Conservation (phyloP, 2,329 filamentous ascomycete species). For the Domatiomyces globalis region DNA sequence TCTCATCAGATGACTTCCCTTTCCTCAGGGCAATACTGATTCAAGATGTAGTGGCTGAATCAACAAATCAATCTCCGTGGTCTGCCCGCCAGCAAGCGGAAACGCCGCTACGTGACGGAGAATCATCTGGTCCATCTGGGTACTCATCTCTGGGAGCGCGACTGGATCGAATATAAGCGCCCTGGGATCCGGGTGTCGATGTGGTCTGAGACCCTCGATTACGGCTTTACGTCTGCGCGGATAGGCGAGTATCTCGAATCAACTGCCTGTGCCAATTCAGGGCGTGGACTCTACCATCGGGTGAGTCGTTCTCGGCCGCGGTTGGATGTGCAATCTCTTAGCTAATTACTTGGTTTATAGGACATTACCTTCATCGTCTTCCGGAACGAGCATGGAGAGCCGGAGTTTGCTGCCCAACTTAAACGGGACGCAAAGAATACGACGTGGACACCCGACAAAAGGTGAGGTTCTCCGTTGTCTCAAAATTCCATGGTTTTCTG, state of each 20-base stretch:
- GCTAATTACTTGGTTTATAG: constrained; percentile 1
- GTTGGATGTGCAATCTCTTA: neutral
- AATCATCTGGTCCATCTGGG: too few species aligned
- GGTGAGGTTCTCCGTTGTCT: neutral
- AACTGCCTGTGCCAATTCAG: constrained; percentile 3
- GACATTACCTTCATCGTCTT: constrained; percentile 3
- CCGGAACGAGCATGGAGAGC: constrained; percentile 5
- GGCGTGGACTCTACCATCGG: constrained; percentile 3
- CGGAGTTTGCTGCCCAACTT: constrained; percentile 3
- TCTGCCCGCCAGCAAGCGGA: too few species aligned
- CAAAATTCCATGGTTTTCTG: too few species aligned
- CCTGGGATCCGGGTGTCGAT: constrained; percentile 3
- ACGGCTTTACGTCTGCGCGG: constrained; percentile 3
- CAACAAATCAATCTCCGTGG: too few species aligned
- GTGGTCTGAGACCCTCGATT: constrained; percentile 4
- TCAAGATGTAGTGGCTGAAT: too few species aligned
- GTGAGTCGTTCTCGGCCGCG: constrained; percentile 2
- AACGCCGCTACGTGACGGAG: too few species aligned
- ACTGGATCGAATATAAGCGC: constrained; percentile 3
- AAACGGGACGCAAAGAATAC: constrained; percentile 3
- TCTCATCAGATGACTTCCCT: too few species aligned
- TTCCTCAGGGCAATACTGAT: too few species aligned
- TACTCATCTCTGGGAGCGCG: constrained; percentile 2
- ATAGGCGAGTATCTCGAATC: constrained; percentile 3
- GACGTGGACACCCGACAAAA: constrained; percentile 3